These are phyloP conservation scores for Aspergillus costaricaensis DNA, from an alignment of 2,329 filamentous ascomycete species.

Conservation along the genomic window DNA sequence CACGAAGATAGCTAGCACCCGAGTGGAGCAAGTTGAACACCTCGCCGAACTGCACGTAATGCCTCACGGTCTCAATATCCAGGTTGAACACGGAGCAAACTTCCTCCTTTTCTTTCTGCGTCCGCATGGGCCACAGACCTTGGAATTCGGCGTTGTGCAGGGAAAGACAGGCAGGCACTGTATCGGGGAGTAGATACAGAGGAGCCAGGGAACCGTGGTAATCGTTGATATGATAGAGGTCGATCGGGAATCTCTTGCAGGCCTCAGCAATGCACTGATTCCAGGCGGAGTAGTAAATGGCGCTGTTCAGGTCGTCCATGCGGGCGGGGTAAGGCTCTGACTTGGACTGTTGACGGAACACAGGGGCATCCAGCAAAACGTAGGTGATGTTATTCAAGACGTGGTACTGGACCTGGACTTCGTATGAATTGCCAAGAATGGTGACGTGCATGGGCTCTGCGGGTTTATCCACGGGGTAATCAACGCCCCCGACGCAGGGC, in stretches of 20 bases:
- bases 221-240: conserved; percentile 67
- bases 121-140: conserved; percentile 67
- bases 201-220: conserved; percentile 65
- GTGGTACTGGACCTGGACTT: conserved; percentile 65
- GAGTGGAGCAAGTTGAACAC: conserved; percentile 68
- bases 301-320: conserved; percentile 68
- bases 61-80: conserved; percentile 55
- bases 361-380: conserved; percentile 65
- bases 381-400: conserved; percentile 65
- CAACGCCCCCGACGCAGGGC: conserved; percentile 62
- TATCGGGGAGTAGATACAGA: conserved; percentile 63
- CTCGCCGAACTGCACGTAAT: conserved; percentile 67
- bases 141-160: conserved; percentile 71
- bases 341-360: conserved; percentile 65
- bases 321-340: conserved; percentile 65
- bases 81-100: conserved; percentile 66
- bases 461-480: conserved; percentile 61
- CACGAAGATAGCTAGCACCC: conserved; percentile 63
- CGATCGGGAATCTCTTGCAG: conserved; percentile 63
- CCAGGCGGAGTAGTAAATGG: conserved; percentile 69
- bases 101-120: conserved; percentile 60
- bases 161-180: conserved; percentile 62
- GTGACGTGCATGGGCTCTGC: conserved; percentile 64
- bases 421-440: conserved; percentile 61
- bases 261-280: conserved; percentile 68